Base-by-base conservation (phyloP, 345 rosid genomes). In the Boechera retrofracta region DNA sequence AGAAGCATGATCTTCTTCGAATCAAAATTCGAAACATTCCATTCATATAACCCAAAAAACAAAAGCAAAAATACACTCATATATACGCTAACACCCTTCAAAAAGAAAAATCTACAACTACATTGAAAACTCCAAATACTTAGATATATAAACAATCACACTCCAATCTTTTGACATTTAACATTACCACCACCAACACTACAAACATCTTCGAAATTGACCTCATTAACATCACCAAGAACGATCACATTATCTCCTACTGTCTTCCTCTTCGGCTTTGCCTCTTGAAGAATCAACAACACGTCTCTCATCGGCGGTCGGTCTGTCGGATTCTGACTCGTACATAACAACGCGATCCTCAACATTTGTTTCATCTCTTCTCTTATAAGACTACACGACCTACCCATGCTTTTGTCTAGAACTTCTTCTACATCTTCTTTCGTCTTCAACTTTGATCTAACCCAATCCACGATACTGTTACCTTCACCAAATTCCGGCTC, bases 221-320 rank as follows among this genome's bases (percentile, higher is more conserved):
- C 72, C 38, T 71, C 73, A 13, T 77, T 47, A 72, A 45, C 64
- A 67, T 67, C 55, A 51, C 55, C 76, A 5, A 77, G 33, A 49
- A 53, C 47, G 1, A 69, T 36, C 15, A 78, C 75, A 11, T 57
- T 48, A 73, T 75, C 79, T 6, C 82, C 89, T 5, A 81, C 71
- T 31, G 81, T 60, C 67, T 96, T 96, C 85, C 99, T 82, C 82
- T 89, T 87, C 3, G 99, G 99, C 82, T 88, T 88, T 3, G 96
- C 97, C 83, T 84, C 98, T 75, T 93, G 94, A 41, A 96, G 86
- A 92, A 96, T 93, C 83, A 89, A 24, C 82, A 96, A 86, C 4
- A 91, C 99, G 33, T 96, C 98, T 84, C 99, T 89, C 99, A 96
- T 96, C 0, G 97, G 86, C 1, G 99, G 99, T 28, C 99, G 89